phyloP scores from a whole-genome alignment of 306 rosid species.

The Inga laurina region DNA sequence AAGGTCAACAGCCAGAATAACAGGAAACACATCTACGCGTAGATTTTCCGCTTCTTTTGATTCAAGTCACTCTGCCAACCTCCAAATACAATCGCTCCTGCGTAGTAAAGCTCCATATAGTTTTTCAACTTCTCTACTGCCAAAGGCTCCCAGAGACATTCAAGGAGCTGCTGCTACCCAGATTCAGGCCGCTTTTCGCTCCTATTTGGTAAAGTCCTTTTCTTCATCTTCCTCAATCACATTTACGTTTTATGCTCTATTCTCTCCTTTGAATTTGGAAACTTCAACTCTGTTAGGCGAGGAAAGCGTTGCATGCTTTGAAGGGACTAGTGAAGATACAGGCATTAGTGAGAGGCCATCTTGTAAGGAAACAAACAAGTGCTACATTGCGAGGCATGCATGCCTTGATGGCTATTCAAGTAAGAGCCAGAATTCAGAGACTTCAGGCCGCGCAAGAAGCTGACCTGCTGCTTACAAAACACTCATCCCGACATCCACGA shows the following conservation, averaged over 20 bases:
- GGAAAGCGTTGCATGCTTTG: slow-evolving; percentile 84
- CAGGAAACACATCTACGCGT: slow-evolving; percentile 41
- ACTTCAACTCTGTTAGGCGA: slow-evolving; percentile 63
- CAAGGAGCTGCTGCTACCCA: slow-evolving; percentile 63
- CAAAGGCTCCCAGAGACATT: slow-evolving; percentile 10
- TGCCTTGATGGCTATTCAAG: slow-evolving; percentile 87
- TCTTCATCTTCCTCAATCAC: not conserved
- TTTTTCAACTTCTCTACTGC: slow-evolving; percentile 19
- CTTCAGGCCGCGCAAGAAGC: slow-evolving; percentile 62
- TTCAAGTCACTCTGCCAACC: slow-evolving; percentile 39
- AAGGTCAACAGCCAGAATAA: slow-evolving; percentile 45
- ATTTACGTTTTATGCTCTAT: not conserved
- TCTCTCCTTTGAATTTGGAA: not conserved
- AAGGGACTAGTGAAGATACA: slow-evolving; percentile 87
- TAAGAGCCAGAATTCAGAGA: slow-evolving; percentile 77
- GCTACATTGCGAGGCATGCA: slow-evolving; percentile 76
- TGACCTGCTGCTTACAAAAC: slow-evolving; percentile 32
- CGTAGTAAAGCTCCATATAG: slow-evolving; percentile 33
- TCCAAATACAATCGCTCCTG: slow-evolving; percentile 36
- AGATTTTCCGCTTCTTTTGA: slow-evolving; percentile 58
- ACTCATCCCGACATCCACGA: slow-evolving; percentile 21
- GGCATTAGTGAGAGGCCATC: slow-evolving; percentile 89
- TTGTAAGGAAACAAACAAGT: slow-evolving; percentile 81
- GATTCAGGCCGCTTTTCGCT: slow-evolving; percentile 77
- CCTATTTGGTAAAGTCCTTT: slow-evolving; percentile 61